These are phyloP conservation scores for Lanmaoa pseudosensibilis DNA, from an alignment of 768 basidiomycete genomes.

Conservation along the genomic window DNA sequence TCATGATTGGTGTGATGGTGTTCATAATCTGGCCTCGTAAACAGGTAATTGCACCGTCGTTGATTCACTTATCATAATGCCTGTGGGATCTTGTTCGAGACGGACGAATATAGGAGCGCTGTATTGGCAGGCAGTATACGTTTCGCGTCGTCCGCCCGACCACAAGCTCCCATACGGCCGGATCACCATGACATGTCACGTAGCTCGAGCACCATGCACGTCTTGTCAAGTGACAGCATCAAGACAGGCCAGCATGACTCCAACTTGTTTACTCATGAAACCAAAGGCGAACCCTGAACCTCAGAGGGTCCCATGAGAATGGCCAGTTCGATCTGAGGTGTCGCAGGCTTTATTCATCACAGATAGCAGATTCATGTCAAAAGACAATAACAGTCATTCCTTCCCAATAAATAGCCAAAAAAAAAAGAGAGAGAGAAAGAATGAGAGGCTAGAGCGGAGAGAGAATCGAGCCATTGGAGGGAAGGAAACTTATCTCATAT, in stretches of 20 bases:
- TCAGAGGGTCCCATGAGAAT: too few species aligned
- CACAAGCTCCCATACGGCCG: background rate
- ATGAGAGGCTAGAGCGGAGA: background rate
- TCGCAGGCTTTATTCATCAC: background rate
- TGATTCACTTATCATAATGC: slow-evolving; percentile 27
- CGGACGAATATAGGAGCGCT: slow-evolving; percentile 1
- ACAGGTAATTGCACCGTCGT: slow-evolving; percentile 18
- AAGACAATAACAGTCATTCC: background rate
- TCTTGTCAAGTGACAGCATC: background rate
- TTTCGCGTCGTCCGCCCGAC: slow-evolving; percentile 5
- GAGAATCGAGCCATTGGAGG: too few species aligned
- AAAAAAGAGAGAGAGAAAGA: background rate
- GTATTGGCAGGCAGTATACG: slow-evolving; percentile 4
- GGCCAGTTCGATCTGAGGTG: too few species aligned
- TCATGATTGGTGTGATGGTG: too few species aligned
- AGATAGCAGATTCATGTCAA: background rate
- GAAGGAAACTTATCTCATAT: background rate
- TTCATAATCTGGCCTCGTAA: too few species aligned
- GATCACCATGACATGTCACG: background rate
- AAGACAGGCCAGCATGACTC: background rate
- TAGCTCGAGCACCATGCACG: slow-evolving; percentile 12
- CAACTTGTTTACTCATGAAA: slow-evolving; percentile 11
- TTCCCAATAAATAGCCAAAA: background rate
- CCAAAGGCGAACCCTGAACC: slow-evolving; percentile 15
- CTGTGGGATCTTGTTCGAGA: slow-evolving; percentile 20